These are phyloP conservation scores for Tulasnella sp. DNA, from an alignment of 768 basidiomycete species.

Conservation along the genomic window DNA sequence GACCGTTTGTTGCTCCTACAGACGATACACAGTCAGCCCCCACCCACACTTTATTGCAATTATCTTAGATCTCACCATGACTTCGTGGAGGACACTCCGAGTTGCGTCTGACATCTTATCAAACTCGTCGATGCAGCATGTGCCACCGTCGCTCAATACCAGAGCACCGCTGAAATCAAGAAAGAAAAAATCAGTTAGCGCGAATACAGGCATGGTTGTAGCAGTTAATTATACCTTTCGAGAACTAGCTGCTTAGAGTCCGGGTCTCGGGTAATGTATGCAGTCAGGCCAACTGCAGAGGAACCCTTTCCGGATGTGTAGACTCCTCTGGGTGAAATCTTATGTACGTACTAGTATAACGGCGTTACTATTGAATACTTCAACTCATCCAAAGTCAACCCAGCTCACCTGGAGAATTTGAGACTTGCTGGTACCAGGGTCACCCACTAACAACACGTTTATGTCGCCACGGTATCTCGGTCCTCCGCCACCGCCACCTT, in stretches of 20 bases:
- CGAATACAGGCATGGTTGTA: not conserved
- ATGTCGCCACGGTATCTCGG: slow-evolving; percentile 97
- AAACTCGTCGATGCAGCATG: slow-evolving; percentile 98
- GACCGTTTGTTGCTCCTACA: slow-evolving; percentile 53
- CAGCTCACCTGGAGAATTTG: slow-evolving; percentile 78
- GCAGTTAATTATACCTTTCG: slow-evolving; percentile 56
- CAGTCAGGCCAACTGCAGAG: slow-evolving; percentile 96
- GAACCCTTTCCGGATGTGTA: slow-evolving; percentile 98
- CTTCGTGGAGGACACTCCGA: slow-evolving; percentile 42
- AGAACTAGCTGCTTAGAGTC: slow-evolving; percentile 97
- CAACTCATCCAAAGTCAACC: no score
- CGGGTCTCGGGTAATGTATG: slow-evolving; percentile 95
- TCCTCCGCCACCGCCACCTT: slow-evolving; percentile 91
- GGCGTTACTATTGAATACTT: not conserved
- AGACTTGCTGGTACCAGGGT: slow-evolving; percentile 94
- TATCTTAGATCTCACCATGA: slow-evolving; percentile 42
- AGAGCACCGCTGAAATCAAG: slow-evolving; percentile 76
- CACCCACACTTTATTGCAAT: not conserved
- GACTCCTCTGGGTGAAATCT: slow-evolving; percentile 95
- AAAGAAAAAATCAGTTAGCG: not conserved
- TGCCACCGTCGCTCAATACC: slow-evolving; percentile 90
- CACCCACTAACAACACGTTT: slow-evolving; percentile 93
- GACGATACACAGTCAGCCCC: not conserved
- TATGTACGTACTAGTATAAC: slow-evolving; percentile 80
- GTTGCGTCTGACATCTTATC: slow-evolving; percentile 46